These are phyloP conservation scores for Aspergillus conjunctus DNA, from an alignment of 495 filamentous ascomycete genomes.

Conservation along the genomic window DNA sequence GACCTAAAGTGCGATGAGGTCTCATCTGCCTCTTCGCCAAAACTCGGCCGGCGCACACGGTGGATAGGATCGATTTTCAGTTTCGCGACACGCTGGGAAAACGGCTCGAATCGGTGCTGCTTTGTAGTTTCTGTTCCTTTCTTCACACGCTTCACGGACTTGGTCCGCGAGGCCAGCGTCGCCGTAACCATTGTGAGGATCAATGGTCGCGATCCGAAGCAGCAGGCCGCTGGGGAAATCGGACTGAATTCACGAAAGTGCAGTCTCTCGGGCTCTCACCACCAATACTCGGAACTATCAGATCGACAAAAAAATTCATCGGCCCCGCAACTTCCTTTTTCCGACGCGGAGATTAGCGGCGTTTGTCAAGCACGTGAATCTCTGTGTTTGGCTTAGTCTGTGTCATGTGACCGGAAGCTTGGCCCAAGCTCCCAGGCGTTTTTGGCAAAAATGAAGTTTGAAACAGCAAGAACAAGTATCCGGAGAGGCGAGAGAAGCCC, in stretches of 20 bases:
- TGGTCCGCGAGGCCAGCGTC: conserved; percentile 64
- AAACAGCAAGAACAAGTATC: not conserved
- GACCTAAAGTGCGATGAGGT: conserved; percentile 78
- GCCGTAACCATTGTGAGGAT: conserved; percentile 54
- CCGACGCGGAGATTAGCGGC: conserved; percentile 39
- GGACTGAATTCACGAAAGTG: conserved; percentile 3
- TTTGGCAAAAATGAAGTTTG: conserved; percentile 15
- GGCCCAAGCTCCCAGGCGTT: conserved; percentile 28
- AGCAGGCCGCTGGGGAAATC: conserved; percentile 36
- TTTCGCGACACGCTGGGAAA: conserved; percentile 90
- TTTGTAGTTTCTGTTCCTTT: conserved; percentile 70
- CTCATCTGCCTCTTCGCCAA: conserved; percentile 70
- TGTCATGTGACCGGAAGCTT: conserved; percentile 36
- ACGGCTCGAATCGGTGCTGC: conserved; percentile 86
- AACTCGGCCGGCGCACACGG: conserved; percentile 76
- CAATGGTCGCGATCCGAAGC: conserved; percentile 26
- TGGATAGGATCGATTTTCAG: conserved; percentile 92
- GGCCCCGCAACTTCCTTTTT: conserved; percentile 39
- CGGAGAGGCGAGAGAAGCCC: not conserved
- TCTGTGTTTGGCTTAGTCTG: conserved; percentile 16
- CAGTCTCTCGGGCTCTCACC: conserved; percentile 23
- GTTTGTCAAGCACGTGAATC: conserved; percentile 20
- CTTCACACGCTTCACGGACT: conserved; percentile 64
- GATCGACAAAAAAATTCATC: conserved; percentile 52
- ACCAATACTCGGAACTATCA: conserved; percentile 18